A percentile compares a stretch with the other conserved stretches of the same genome.
Conservation (phyloP, 108 stramenopile genomes). For the Discostella stelligeroides region DNA sequence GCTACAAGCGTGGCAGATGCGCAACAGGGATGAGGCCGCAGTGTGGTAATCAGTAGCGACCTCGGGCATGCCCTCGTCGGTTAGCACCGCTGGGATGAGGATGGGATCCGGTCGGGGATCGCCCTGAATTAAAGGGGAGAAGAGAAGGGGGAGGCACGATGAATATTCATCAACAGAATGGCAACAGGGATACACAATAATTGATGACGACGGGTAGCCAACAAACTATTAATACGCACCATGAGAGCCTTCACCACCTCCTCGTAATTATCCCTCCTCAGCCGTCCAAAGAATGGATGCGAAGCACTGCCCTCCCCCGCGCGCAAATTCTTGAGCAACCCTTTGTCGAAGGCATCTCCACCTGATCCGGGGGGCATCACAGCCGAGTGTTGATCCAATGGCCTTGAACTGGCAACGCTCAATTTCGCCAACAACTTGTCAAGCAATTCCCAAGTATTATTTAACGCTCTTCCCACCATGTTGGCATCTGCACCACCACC, state of each 20-base stretch:
- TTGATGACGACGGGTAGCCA: background rate
- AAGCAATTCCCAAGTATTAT: conserved; percentile 81
- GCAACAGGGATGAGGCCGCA: conserved; percentile 87
- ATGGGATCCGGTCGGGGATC: conserved; percentile 91
- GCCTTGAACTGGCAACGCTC: conserved; percentile 76
- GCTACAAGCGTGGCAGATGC: conserved; percentile 93
- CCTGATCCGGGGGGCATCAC: conserved; percentile 56
- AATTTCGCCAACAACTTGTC: conserved; percentile 79
- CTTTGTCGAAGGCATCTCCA: conserved; percentile 65
- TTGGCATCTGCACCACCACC: background rate
- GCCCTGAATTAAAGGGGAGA: conserved; percentile 54
- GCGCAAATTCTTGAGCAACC: conserved; percentile 62
- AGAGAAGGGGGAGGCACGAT: too few relatives aligned
- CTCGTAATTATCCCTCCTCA: conserved; percentile 92
- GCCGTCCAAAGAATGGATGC: conserved; percentile 90
- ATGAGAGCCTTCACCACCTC: conserved; percentile 86
- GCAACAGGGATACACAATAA: too few relatives aligned
- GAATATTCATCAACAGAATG: too few relatives aligned
- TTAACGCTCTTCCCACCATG: conserved; percentile 66
- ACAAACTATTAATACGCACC: conserved; percentile 24
- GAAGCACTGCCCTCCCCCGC: conserved; percentile 80
- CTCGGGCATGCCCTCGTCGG: conserved; percentile 89
- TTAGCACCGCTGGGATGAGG: conserved; percentile 93
- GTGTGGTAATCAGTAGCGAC: conserved; percentile 82
- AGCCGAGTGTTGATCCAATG: conserved; percentile 78